These are phyloP conservation scores for Nakaseomyces nivariensis DNA, from an alignment of 1,139 yeast species.

Conservation along the genomic window DNA sequence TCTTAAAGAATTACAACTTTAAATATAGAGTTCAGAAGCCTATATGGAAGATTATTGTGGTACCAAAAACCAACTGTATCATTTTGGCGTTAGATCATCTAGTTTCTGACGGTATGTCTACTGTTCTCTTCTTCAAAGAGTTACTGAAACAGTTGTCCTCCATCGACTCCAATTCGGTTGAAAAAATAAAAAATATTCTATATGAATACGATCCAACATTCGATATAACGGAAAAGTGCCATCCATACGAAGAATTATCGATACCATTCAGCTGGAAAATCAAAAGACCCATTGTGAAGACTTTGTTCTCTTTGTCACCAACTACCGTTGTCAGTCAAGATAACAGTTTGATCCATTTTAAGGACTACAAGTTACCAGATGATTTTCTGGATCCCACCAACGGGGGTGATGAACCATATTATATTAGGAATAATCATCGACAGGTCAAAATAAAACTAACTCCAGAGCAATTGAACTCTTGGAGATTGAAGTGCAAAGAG, in stretches of 20 bases:
- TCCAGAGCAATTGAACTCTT: slow-evolving; percentile 7
- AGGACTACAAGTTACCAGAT: slow-evolving; percentile 13
- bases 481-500: slow-evolving; percentile 14
- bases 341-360: slow-evolving; percentile 12
- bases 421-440: slow-evolving; percentile 16
- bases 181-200: not conserved
- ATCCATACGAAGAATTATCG: slow-evolving; percentile 17
- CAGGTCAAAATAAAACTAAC: slow-evolving; percentile 12
- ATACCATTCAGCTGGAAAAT: slow-evolving; percentile 12
- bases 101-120: slow-evolving; percentile 25
- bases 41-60: slow-evolving; percentile 21
- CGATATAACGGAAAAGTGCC: slow-evolving; percentile 1
- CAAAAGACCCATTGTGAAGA: slow-evolving; percentile 9
- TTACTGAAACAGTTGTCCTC: slow-evolving; percentile 11
- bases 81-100: slow-evolving; percentile 20
- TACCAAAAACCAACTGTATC: slow-evolving; percentile 11
- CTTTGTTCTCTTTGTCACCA: slow-evolving; percentile 10
- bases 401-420: not conserved
- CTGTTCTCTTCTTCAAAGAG: slow-evolving; percentile 15
- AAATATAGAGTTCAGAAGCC: slow-evolving; percentile 12
- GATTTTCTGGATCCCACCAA: slow-evolving; percentile 8
- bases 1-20: slow-evolving; percentile 17
- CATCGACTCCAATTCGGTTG: not conserved
- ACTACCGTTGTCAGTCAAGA: slow-evolving; percentile 6
- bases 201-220: not conserved